Conservation (phyloP, 2,329 filamentous ascomycete species). For the Hirsutella thompsonii region DNA sequence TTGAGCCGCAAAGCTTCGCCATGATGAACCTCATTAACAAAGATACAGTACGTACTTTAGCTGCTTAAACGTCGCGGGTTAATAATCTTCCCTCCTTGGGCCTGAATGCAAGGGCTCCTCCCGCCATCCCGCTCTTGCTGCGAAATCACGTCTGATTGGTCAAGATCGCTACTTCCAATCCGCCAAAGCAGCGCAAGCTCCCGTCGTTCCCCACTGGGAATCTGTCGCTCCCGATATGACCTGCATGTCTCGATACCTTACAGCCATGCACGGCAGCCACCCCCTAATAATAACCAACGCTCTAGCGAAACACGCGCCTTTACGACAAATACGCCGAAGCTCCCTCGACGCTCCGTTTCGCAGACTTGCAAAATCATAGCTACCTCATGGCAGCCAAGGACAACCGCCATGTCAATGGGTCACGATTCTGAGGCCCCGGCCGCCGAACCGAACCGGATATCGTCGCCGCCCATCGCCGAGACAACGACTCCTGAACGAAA, state of each 20-base stretch:
- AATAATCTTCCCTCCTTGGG: slow-evolving; percentile 14
- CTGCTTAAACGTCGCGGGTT: slow-evolving; percentile 14
- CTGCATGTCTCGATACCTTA: too few relatives aligned
- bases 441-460: slow-evolving; percentile 6
- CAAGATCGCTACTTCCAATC: too few relatives aligned
- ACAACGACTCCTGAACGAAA: slow-evolving; percentile 23
- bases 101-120: background rate
- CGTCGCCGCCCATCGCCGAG: slow-evolving; percentile 13
- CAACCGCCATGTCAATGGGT: slow-evolving; percentile 21
- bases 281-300: background rate
- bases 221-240: too few relatives aligned
- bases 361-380: background rate
- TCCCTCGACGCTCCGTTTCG: too few relatives aligned
- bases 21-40: background rate
- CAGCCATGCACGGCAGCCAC: too few relatives aligned
- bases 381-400: slow-evolving; percentile 9
- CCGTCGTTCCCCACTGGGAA: too few relatives aligned
- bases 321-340: too few relatives aligned
- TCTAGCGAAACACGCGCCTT: too few relatives aligned
- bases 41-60: background rate
- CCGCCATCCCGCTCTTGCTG: too few relatives aligned
- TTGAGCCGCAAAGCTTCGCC: background rate
- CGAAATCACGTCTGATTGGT: too few relatives aligned
- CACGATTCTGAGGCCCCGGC: slow-evolving; percentile 21
- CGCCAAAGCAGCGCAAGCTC: too few relatives aligned